Base-by-base conservation (phyloP, 495 filamentous ascomycete species). In the Penicillium ochrochloron region DNA sequence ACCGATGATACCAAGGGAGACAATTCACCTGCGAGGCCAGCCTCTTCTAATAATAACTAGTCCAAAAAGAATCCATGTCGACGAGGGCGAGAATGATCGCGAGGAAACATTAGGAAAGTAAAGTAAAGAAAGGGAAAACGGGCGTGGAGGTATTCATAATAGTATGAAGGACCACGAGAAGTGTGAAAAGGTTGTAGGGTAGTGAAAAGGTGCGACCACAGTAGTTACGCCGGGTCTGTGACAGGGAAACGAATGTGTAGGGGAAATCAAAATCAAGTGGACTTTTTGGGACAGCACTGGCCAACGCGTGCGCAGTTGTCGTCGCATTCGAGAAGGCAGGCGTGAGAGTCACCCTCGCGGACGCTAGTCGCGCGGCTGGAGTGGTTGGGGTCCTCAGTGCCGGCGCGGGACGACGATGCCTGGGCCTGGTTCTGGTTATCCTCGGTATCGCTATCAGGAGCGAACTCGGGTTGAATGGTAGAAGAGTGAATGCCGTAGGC, bases 401-500 rank as follows among this genome's bases (percentile, higher is more conserved):
- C 70, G 21, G 61, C 59, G 27, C 68, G 61, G 12, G 75, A 70
- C 6, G 76, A 71, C 0, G 75, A 71, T 12, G 70, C 61, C n/a
- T 66, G 67, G 17, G 35, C 66, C 6, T 69, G 67, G 41, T 60
- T 62, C 27, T 61, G 63, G 44, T 67, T 77, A 19, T 83, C 77
- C 68, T 88, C 89, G 53, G 82, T 80, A n/a, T 83, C 81, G 34
- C 76, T 76, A 50, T 85, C 82, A 2, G 86, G 80, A 65, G 89
- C 90, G 74, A 95, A 99, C 73, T 99, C 95, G 3, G 96, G 96
- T 77, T 99, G 95, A 65, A 99, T 97, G 9, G 95, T 99, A 5
- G 92, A 93, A n/a, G 91, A 95, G 78, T 98, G 95, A 64, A 99
- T 97, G 15, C 95, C 95, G 67, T 96, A 96, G 17, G 88, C 95